A percentile compares a stretch with the other conserved stretches of the same genome.
Evolutionary conservation across 371 early-diverging fungal species (phyloP).

Genomic region (Parasitella parasitica): DNA sequence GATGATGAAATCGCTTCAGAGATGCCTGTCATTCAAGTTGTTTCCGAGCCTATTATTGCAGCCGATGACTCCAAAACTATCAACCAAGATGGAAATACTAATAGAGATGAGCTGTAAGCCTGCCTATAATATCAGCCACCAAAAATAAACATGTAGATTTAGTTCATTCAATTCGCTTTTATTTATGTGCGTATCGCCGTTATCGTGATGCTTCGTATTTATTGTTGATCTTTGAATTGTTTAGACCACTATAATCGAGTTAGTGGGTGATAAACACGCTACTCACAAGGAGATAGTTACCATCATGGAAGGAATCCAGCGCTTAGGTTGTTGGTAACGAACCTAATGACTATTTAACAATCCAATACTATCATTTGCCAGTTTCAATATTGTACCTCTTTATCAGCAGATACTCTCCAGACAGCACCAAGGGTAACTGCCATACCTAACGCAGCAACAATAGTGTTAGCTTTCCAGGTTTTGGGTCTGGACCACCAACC

Average conservation of each 20-base stretch:
- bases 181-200: background rate
- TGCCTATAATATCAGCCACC: background rate
- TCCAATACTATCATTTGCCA: background rate
- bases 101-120: conserved; percentile 7
- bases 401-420: conserved; percentile 80
- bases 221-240: conserved; percentile 64
- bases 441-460: conserved; percentile 69
- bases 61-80: background rate
- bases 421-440: conserved; percentile 61
- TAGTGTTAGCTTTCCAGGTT: conserved; percentile 78
- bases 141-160: background rate
- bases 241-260: conserved; percentile 62
- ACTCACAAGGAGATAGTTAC: conserved; percentile 24
- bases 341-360: conserved; percentile 17
- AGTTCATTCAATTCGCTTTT: background rate
- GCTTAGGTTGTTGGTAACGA: conserved; percentile 70
- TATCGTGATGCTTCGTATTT: conserved; percentile 3
- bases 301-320: conserved; percentile 84
- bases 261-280: background rate
- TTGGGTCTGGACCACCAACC: conserved; percentile 92
- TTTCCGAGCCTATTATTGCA: background rate
- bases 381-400: conserved; percentile 57
- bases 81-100: background rate
- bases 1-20: background rate
- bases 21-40: background rate